Evolutionary conservation across 1,284 basidiomycete genomes (phyloP).

Genomic region (Tranzscheliella williamsii): DNA sequence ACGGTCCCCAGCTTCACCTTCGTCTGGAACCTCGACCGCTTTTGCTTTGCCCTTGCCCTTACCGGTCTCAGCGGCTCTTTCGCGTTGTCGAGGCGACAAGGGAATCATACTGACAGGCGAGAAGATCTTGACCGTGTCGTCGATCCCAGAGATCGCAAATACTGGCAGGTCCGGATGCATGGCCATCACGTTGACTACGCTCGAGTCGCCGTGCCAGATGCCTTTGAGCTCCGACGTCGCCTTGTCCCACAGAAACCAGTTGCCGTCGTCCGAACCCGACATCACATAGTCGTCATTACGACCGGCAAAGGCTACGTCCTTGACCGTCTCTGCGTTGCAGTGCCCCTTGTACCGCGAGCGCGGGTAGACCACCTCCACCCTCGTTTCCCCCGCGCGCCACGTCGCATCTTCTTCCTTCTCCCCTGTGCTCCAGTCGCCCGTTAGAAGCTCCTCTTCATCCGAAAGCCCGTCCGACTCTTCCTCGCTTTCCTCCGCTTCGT

Average conservation of each 20-base stretch:
- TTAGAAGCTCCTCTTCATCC: not conserved
- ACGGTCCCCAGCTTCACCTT: too few relatives aligned
- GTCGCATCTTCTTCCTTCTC: not conserved
- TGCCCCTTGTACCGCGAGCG: slow-evolving; percentile 72
- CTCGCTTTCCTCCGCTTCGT: slow-evolving; percentile 2
- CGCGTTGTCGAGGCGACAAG: not conserved
- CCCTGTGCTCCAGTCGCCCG: slow-evolving; percentile 1
- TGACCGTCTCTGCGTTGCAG: slow-evolving; percentile 82
- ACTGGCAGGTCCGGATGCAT: slow-evolving; percentile 78
- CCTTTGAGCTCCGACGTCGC: slow-evolving; percentile 28
- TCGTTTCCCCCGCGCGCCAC: too few relatives aligned
- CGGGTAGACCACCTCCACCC: slow-evolving; percentile 69
- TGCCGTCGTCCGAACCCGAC: slow-evolving; percentile 86
- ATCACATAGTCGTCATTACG: slow-evolving; percentile 75
- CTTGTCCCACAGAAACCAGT: slow-evolving; percentile 68
- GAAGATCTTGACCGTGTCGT: slow-evolving; percentile 83
- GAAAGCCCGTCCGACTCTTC: slow-evolving; percentile 8
- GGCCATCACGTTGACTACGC: slow-evolving; percentile 76
- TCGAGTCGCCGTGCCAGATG: slow-evolving; percentile 38
- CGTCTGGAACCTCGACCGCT: not conserved
- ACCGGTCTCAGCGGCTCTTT: not conserved
- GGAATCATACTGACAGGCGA: slow-evolving; percentile 64
- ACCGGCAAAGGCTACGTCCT: slow-evolving; percentile 87
- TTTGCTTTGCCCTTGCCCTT: not conserved
- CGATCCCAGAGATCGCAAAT: slow-evolving; percentile 84